phyloP scores from a whole-genome alignment of 176 grass and related monocot genomes.

The Oryza meridionalis region DNA sequence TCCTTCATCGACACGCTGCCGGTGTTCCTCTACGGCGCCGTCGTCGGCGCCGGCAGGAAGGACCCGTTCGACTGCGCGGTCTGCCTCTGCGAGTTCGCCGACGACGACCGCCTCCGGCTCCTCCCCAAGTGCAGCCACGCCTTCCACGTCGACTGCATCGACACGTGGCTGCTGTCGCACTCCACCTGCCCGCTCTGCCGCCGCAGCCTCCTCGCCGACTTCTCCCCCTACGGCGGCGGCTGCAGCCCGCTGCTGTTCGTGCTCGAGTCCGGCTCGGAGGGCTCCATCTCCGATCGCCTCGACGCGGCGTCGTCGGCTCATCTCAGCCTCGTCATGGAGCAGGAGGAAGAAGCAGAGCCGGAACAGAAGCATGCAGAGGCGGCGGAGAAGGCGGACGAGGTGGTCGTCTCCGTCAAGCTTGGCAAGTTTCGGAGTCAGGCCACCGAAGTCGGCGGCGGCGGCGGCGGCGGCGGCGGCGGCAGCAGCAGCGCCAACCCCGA shows the following conservation, averaged over 20 bases:
- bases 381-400: constrained; percentile 46
- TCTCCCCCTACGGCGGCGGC: constrained; percentile 51
- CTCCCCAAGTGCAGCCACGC: constrained; percentile 64
- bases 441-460: constrained; percentile 34
- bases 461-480: neutral
- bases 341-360: constrained; percentile 32
- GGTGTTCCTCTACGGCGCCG: constrained; percentile 66
- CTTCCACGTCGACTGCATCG: constrained; percentile 76
- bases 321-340: constrained; percentile 45
- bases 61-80: constrained; percentile 76
- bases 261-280: constrained; percentile 72
- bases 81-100: constrained; percentile 54
- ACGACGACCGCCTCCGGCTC: constrained; percentile 56
- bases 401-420: constrained; percentile 78
- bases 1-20: constrained; percentile 80
- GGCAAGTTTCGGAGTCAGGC: constrained; percentile 73
- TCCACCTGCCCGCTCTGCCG: constrained; percentile 75
- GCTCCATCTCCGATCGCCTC: constrained; percentile 56
- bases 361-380: constrained; percentile 39
- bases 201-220: constrained; percentile 49
- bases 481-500: constrained; percentile 23
- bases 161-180: constrained; percentile 64
- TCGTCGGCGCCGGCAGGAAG: constrained; percentile 45
- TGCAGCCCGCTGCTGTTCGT: constrained; percentile 71
- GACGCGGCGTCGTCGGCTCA: constrained; percentile 45